Conservation (phyloP, 2,329 filamentous ascomycete genomes). For the Colletotrichum echinochloae region DNA sequence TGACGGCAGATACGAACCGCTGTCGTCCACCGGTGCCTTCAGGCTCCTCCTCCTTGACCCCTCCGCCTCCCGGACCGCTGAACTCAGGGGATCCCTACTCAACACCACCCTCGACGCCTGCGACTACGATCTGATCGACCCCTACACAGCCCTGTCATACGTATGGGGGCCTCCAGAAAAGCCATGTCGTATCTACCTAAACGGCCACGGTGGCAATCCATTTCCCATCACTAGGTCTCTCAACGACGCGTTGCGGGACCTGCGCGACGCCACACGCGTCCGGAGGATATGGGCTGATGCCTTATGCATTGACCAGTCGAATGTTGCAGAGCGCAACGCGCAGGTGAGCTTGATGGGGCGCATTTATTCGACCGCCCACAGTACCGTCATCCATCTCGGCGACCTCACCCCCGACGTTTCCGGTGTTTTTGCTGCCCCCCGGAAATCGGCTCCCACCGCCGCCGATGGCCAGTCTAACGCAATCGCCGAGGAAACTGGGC, state of each 20-base stretch:
- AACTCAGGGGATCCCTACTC: conserved; percentile 37
- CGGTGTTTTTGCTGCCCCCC: not conserved
- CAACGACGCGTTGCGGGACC: conserved; percentile 51
- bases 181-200: conserved; percentile 40
- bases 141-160: conserved; percentile 45
- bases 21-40: not conserved
- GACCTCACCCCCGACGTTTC: not conserved
- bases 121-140: conserved; percentile 24
- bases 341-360: conserved; percentile 48
- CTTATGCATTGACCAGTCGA: conserved; percentile 48
- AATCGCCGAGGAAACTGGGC: not conserved
- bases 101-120: conserved; percentile 7
- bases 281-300: conserved; percentile 48
- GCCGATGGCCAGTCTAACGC: too few species aligned
- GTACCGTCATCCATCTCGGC: conserved; percentile 28
- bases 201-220: conserved; percentile 26
- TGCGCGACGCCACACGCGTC: conserved; percentile 51
- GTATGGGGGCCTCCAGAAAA: conserved; percentile 41
- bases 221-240: conserved; percentile 21
- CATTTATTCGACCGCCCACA: conserved; percentile 45
- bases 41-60: conserved; percentile 21
- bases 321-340: conserved; percentile 43
- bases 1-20: conserved; percentile 33
- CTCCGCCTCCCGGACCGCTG: not conserved
- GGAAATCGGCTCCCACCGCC: not conserved